Evolutionary conservation across 2,329 filamentous ascomycete genomes (phyloP).

Genomic region (Aspergillus cejpii): DNA sequence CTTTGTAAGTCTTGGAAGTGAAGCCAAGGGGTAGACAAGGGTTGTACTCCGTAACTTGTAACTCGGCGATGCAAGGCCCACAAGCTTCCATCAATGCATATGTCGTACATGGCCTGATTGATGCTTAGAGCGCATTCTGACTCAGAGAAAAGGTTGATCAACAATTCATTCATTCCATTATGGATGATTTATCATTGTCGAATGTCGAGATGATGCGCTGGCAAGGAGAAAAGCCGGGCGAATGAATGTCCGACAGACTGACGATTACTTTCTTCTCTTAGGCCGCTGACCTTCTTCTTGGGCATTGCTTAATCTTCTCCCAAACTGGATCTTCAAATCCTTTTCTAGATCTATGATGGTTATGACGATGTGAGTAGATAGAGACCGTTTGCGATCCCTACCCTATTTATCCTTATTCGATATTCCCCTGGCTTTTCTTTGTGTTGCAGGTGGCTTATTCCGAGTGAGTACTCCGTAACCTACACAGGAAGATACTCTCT

Average conservation of each 20-base stretch:
- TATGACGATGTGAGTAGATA: not conserved
- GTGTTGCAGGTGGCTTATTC: too few species aligned
- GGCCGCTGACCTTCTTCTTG: not conserved
- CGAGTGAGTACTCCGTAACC: too few species aligned
- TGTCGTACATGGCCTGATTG: not conserved
- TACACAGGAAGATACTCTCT: too few species aligned
- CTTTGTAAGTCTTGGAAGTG: not conserved
- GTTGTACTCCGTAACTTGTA: not conserved
- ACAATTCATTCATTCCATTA: too few species aligned
- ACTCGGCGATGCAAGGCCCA: not conserved
- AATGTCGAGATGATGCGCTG: not conserved
- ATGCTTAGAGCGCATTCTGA: not conserved
- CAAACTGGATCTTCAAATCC: not conserved
- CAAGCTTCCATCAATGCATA: not conserved
- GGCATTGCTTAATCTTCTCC: not conserved
- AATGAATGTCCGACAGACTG: slow-evolving; percentile 9
- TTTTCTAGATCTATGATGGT: not conserved
- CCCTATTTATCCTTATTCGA: not conserved
- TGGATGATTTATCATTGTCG: too few species aligned
- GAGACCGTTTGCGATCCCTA: not conserved
- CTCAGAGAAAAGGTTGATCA: too few species aligned
- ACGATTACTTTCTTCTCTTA: not conserved
- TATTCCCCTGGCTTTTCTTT: too few species aligned
- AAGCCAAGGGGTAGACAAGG: not conserved
- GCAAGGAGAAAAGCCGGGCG: slow-evolving; percentile 2